Evolutionary conservation across 768 basidiomycete species (phyloP).

Genomic region (Boletus tomentosulus): DNA sequence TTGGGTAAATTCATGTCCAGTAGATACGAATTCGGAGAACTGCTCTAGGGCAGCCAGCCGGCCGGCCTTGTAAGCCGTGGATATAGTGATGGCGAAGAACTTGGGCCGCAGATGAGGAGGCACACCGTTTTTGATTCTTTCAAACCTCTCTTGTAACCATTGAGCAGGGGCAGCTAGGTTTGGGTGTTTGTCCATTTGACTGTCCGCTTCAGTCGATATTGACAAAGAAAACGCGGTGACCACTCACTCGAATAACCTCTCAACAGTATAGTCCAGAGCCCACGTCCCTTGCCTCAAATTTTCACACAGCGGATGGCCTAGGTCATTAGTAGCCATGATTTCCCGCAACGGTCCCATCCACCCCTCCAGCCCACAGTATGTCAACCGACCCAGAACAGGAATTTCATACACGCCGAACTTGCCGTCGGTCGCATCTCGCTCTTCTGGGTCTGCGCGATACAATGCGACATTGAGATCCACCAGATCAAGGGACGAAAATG

Average conservation of each 20-base stretch:
- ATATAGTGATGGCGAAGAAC: conserved; percentile 90
- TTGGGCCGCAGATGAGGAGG: conserved; percentile 92
- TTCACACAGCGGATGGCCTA: conserved; percentile 87
- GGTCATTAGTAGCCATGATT: conserved; percentile 86
- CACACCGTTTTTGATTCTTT: conserved; percentile 64
- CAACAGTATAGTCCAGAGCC: conserved; percentile 86
- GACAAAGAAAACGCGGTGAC: neutral
- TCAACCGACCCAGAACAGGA: conserved; percentile 67
- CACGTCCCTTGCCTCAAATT: conserved; percentile 86
- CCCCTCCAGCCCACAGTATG: conserved; percentile 93
- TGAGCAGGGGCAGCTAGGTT: conserved; percentile 63
- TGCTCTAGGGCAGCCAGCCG: conserved; percentile 81
- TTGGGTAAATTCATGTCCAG: conserved; percentile 87
- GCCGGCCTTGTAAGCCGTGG: conserved; percentile 89
- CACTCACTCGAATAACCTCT: conserved; percentile 66
- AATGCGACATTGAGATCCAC: conserved; percentile 87
- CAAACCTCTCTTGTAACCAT: conserved; percentile 90
- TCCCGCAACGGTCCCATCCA: conserved; percentile 90
- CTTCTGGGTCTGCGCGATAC: conserved; percentile 88
- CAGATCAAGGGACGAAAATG: conserved; percentile 68
- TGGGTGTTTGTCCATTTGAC: conserved; percentile 61
- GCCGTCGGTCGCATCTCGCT: conserved; percentile 81
- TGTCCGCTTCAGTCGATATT: conserved; percentile 26
- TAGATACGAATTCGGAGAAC: conserved; percentile 78
- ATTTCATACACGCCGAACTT: conserved; percentile 81